Percentiles rank a stretch among this genome's conserved stretches.
phyloP scores from a whole-genome alignment of 2,329 filamentous ascomycete species.

The Exophiala spinifera region DNA sequence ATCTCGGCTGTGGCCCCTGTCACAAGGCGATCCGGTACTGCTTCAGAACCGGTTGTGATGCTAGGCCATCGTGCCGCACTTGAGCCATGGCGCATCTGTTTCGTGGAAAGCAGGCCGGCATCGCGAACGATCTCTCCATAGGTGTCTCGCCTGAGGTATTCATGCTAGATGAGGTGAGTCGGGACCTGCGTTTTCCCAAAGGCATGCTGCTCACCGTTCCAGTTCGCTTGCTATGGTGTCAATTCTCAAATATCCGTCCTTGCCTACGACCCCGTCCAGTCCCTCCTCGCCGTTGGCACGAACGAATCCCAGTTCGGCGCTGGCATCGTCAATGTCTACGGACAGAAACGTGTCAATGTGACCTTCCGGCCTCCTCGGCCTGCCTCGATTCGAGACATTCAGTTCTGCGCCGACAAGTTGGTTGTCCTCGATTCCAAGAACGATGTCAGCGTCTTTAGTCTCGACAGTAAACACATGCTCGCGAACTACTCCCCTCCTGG shows the following conservation, averaged over 20 bases:
- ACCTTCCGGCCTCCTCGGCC: slow-evolving; percentile 68
- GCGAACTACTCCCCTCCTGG: slow-evolving; percentile 74
- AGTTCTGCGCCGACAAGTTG: slow-evolving; percentile 83
- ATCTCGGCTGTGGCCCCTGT: no score
- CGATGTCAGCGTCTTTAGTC: slow-evolving; percentile 79
- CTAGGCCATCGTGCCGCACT: no score
- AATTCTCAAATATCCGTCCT: slow-evolving; percentile 73
- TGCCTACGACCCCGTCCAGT: slow-evolving; percentile 91
- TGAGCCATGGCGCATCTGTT: slow-evolving; percentile 76
- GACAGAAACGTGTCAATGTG: slow-evolving; percentile 74
- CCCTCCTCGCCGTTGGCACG: slow-evolving; percentile 86
- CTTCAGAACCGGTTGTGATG: background rate
- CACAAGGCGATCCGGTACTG: background rate
- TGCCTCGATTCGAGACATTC: slow-evolving; percentile 71
- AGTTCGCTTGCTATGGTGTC: slow-evolving; percentile 74
- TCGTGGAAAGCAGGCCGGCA: slow-evolving; percentile 86
- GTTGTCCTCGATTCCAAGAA: slow-evolving; percentile 81
- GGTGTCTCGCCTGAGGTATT: slow-evolving; percentile 76
- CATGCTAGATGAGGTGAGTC: slow-evolving; percentile 70
- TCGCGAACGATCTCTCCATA: slow-evolving; percentile 84
- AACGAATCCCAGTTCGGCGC: slow-evolving; percentile 80
- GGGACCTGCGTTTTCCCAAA: slow-evolving; percentile 29
- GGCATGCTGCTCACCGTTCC: slow-evolving; percentile 8
- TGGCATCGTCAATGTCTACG: slow-evolving; percentile 86
- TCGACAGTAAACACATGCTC: slow-evolving; percentile 65